phyloP scores from a whole-genome alignment of 139 green algal species.

The Penium margaritaceum region DNA sequence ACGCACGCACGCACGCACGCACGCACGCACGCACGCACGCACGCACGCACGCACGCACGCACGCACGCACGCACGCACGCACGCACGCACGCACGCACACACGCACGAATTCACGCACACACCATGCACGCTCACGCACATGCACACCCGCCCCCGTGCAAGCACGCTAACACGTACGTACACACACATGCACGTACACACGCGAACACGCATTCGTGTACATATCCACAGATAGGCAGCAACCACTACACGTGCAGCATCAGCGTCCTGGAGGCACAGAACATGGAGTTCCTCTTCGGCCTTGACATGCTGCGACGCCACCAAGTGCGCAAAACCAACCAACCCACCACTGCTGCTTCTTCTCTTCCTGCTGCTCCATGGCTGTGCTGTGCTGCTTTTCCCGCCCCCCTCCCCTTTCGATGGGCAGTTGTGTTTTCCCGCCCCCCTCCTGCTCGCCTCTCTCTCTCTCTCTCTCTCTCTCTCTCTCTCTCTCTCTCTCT shows the following conservation, averaged over 20 bases:
- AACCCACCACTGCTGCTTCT: not conserved
- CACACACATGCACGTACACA: too few species aligned
- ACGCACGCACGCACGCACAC: too few species aligned
- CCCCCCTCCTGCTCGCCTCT: not conserved
- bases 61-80: too few species aligned
- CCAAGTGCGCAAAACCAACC: too few species aligned
- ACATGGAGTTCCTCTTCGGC: constrained; percentile 89
- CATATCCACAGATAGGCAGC: constrained; percentile 54
- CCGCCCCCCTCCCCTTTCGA: not conserved
- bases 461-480: not conserved
- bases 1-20: too few species aligned
- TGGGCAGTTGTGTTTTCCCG: not conserved
- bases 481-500: not conserved
- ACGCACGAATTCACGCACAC: too few species aligned
- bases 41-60: too few species aligned
- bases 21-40: too few species aligned
- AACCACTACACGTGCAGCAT: constrained; percentile 73
- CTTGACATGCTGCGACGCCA: constrained; percentile 88
- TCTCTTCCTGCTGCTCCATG: not conserved
- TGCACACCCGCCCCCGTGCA: too few species aligned
- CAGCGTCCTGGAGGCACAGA: constrained; percentile 81
- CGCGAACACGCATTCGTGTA: too few species aligned
- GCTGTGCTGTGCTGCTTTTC: not conserved
- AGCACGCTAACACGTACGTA: too few species aligned
- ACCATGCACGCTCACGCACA: too few species aligned